Percentiles rank a stretch among this genome's conserved stretches.
Conservation (phyloP, 345 rosid species). For the Corymbia maculata region DNA sequence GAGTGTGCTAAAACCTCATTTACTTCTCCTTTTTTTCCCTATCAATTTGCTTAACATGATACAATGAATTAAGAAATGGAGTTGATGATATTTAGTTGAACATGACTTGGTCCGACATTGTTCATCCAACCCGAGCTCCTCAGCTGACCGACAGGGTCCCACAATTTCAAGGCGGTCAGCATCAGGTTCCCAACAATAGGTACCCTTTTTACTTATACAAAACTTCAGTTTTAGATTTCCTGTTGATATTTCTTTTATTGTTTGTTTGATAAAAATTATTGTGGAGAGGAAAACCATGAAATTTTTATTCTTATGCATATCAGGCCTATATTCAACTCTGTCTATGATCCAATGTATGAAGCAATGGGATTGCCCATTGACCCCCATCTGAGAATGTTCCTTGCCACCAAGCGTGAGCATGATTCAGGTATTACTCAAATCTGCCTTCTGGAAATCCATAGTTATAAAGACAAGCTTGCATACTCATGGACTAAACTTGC, state of each 20-base stretch:
- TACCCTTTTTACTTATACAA: not conserved
- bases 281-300: not conserved
- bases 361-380: conserved; percentile 26
- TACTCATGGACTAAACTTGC: not conserved
- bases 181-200: not conserved
- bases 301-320: not conserved
- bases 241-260: not conserved
- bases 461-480: not conserved
- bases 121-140: not conserved
- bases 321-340: not conserved
- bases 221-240: not conserved
- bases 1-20: not conserved
- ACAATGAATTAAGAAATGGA: not conserved
- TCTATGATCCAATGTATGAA: conserved; percentile 31
- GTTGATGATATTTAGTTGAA: not conserved
- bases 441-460: not conserved
- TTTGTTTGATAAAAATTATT: not conserved
- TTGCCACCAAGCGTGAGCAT: not conserved
- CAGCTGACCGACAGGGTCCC: not conserved
- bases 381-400: conserved; percentile 25
- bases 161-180: not conserved
- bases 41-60: not conserved
- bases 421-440: not conserved
- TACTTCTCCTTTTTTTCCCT: not conserved
- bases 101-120: not conserved